Conservation (phyloP, 164 flowering plant species). For the Akebia trifoliata region DNA sequence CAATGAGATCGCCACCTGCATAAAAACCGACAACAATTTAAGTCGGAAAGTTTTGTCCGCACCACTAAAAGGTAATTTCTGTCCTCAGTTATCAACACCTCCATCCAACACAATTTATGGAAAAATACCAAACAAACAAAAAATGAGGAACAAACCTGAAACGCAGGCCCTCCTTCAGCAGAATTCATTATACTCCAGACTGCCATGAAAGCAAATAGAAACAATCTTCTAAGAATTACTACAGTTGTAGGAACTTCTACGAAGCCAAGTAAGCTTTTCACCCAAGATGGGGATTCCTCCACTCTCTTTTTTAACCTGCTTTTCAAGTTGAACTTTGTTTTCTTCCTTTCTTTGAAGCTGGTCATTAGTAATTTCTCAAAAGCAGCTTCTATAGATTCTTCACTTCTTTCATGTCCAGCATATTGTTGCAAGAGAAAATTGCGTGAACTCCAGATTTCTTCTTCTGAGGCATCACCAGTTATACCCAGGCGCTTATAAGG, state of each 20-base stretch:
- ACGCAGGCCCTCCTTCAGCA: conserved; percentile 96
- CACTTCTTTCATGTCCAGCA: conserved; percentile 81
- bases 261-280: conserved; percentile 59
- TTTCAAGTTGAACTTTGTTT: conserved; percentile 84
- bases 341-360: conserved; percentile 73
- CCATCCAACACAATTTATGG: neutral
- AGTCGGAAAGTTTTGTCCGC: no score
- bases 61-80: neutral
- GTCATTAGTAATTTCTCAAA: conserved; percentile 81
- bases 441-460: conserved; percentile 90
- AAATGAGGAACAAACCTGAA: conserved; percentile 62
- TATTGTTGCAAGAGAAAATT: conserved; percentile 85
- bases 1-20: conserved; percentile 83
- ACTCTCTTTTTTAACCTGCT: conserved; percentile 76
- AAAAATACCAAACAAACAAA: neutral
- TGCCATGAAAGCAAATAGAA: conserved; percentile 87
- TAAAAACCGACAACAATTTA: neutral
- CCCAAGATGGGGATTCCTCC: conserved; percentile 96
- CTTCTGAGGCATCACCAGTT: conserved; percentile 71
- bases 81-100: neutral
- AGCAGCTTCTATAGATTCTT: conserved; percentile 90
- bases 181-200: conserved; percentile 92
- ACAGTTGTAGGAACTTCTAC: conserved; percentile 78
- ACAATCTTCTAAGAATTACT: conserved; percentile 72
- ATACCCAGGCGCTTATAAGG: conserved; percentile 90